Conservation (phyloP, 2,329 filamentous ascomycete genomes). For the Fusarium brachygibbosum region DNA sequence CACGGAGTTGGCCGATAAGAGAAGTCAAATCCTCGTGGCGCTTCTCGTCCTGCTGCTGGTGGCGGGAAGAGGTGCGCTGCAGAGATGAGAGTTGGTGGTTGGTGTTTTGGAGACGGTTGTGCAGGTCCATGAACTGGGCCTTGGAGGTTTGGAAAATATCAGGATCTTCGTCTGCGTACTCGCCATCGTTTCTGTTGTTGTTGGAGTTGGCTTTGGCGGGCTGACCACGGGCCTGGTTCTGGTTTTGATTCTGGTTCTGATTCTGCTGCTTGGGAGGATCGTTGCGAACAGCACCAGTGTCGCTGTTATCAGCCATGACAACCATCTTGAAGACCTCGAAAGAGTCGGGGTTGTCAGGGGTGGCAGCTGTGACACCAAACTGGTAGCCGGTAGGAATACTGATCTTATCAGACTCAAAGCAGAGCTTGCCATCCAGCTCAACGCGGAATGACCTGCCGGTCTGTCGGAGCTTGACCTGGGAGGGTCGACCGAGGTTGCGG, state of each 20-base stretch:
- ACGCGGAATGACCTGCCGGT: slow-evolving; percentile 77
- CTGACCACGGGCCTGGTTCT: slow-evolving; percentile 28
- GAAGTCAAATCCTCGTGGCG: slow-evolving; percentile 68
- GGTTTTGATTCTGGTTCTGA: slow-evolving; percentile 12
- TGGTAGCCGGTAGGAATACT: slow-evolving; percentile 83
- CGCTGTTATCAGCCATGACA: slow-evolving; percentile 70
- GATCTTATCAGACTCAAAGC: slow-evolving; percentile 87
- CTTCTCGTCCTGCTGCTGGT: slow-evolving; percentile 66
- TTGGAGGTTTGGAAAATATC: slow-evolving; percentile 63
- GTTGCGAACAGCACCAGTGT: slow-evolving; percentile 47
- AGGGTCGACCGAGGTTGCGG: slow-evolving; percentile 89
- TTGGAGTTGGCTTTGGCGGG: slow-evolving; percentile 42
- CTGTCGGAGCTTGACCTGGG: slow-evolving; percentile 80
- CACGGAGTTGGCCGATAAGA: slow-evolving; percentile 62
- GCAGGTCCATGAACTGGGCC: slow-evolving; percentile 84
- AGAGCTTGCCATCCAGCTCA: slow-evolving; percentile 81
- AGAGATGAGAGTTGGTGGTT: slow-evolving; percentile 76
- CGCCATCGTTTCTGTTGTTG: slow-evolving; percentile 53
- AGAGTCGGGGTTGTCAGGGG: slow-evolving; percentile 91
- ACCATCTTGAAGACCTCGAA: slow-evolving; percentile 93
- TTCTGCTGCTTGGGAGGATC: slow-evolving; percentile 47
- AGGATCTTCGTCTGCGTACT: slow-evolving; percentile 63
- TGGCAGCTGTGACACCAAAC: slow-evolving; percentile 89
- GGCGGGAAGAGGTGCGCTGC: slow-evolving; percentile 67
- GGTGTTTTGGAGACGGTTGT: slow-evolving; percentile 82